phyloP scores from a whole-genome alignment of 108 stramenopile genomes.

The Cyclotella choctawhatcheeana region DNA sequence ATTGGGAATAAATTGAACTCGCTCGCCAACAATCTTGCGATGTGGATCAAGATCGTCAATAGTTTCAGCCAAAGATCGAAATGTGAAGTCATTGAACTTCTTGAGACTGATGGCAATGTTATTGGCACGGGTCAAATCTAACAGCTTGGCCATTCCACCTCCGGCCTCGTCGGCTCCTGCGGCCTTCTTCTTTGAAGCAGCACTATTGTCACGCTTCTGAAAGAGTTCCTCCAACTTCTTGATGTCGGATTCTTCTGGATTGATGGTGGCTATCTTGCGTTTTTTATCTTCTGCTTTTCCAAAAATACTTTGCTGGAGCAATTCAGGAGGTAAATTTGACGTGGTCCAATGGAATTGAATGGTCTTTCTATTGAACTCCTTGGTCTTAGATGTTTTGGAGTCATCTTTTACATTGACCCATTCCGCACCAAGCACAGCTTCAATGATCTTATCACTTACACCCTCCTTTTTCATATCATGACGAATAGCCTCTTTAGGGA shows the following conservation, averaged over 20 bases:
- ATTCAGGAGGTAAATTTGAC: constrained; percentile 54
- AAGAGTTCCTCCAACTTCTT: constrained; percentile 81
- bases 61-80: constrained; percentile 67
- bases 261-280: constrained; percentile 40
- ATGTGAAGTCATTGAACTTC: constrained; percentile 82
- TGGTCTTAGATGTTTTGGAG: constrained; percentile 13
- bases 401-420: constrained; percentile 7
- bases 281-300: constrained; percentile 56
- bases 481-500: constrained; percentile 74
- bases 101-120: constrained; percentile 88
- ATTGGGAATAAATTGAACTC: constrained; percentile 79
- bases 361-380: constrained; percentile 46
- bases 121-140: constrained; percentile 80
- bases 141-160: constrained; percentile 73
- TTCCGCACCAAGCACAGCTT: constrained; percentile 70
- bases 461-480: constrained; percentile 81
- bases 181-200: constrained; percentile 28
- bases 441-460: constrained; percentile 69
- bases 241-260: constrained; percentile 61
- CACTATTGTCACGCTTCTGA: constrained; percentile 63
- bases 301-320: constrained; percentile 65
- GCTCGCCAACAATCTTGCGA: constrained; percentile 71
- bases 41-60: constrained; percentile 81
- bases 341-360: constrained; percentile 85
- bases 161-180: constrained; percentile 43